Evolutionary conservation across 208 protist species (phyloP), one percentile per base, ranked within the genome.

Genomic region (Leishmania mexicana): DNA sequence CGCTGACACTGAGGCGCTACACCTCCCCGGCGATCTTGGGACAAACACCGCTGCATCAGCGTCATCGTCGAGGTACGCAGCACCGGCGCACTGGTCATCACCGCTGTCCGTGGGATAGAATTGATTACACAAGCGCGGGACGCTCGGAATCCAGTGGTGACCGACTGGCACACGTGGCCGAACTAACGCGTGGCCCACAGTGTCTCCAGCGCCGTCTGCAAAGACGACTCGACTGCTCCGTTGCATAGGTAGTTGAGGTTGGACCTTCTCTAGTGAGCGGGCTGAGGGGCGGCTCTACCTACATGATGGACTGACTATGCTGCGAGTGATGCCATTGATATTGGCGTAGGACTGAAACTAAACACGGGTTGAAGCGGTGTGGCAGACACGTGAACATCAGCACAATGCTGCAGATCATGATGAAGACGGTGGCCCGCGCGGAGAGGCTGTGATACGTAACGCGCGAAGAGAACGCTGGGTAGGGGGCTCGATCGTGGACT

Each of bases 141-240:
- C 49, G 51, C 19, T 62, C 15, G 79, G 58, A 15, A 77, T 58
- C 49, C 71, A 70, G 72, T 60, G 35, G 58, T 76, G 79, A 49
- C 79, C 70, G 6, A 71, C 72, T 47, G 38, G 70, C 71, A 38
- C 45, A 2, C 17, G 5, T 28, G 57, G 42, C 57, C 58, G 79
- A 6, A 40, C 47, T 15, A 57, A 31, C 54, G 57, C 21, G 71
- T 82, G 72, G 8, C 49, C 54, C 19, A 77, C 7, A 10, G 72
- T 64, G 40, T 77, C 57, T 6, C 13, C n/a, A 15, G 70, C 40
- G 4, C 58, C 42, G n/a, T 82, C 71, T 24, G 68, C 71, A 19
- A n/a, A 72, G 45, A 57, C 0, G 53, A 71, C 42, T 82, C 17
- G 21, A 24, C n/a, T 28, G 64, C 64, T 5, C 15, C 13, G 38